phyloP scores from a whole-genome alignment of 768 basidiomycete genomes.

The Hypholoma sublateritium region DNA sequence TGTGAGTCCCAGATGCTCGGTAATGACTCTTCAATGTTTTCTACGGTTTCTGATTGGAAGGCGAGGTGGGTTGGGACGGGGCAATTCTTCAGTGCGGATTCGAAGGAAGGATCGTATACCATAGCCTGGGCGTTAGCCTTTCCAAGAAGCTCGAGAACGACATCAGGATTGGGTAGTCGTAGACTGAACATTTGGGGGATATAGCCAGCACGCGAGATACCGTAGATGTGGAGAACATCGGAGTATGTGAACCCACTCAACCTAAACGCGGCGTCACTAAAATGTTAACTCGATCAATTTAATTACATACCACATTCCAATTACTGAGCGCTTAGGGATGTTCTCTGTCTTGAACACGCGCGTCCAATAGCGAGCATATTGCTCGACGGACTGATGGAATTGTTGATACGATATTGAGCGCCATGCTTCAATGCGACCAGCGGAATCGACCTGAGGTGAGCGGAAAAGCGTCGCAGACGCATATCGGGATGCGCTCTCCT shows the following conservation, averaged over 20 bases:
- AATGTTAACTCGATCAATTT: slow-evolving; percentile 2
- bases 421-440: slow-evolving; percentile 52
- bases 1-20: slow-evolving; percentile 39
- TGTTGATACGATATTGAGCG: slow-evolving; percentile 59
- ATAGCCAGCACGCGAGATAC: slow-evolving; percentile 73
- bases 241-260: slow-evolving; percentile 69
- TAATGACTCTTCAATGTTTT: slow-evolving; percentile 35
- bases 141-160: slow-evolving; percentile 69
- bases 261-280: slow-evolving; percentile 40
- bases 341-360: slow-evolving; percentile 42
- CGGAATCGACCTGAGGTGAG: slow-evolving; percentile 47
- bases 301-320: slow-evolving; percentile 69
- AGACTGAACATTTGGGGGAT: slow-evolving; percentile 78
- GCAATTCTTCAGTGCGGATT: slow-evolving; percentile 40
- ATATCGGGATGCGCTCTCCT: slow-evolving; percentile 50
- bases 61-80: slow-evolving; percentile 51
- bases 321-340: slow-evolving; percentile 55
- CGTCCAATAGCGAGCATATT: slow-evolving; percentile 65
- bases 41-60: slow-evolving; percentile 36
- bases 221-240: slow-evolving; percentile 74
- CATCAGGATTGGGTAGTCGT: slow-evolving; percentile 69
- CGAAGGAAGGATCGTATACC: slow-evolving; percentile 61
- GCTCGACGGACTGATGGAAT: slow-evolving; percentile 66
- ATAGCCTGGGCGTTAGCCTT: slow-evolving; percentile 63
- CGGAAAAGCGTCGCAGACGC: slow-evolving; percentile 58